Evolutionary conservation across 805 yeast species (phyloP), one percentile per base, ranked within the genome.

Genomic region (Cyberlindnera subsufficiens): DNA sequence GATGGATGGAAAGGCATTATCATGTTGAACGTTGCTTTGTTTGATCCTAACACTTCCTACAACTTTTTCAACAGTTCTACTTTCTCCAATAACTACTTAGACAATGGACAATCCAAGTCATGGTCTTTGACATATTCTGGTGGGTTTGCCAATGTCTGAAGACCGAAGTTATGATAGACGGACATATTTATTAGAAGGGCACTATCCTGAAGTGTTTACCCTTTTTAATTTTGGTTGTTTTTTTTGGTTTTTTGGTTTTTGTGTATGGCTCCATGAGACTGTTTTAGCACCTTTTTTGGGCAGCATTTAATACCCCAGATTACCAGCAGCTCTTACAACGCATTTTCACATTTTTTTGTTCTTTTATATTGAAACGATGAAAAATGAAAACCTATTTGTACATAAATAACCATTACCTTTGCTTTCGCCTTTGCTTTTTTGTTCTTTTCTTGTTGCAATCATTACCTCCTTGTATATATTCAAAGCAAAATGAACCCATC

Each of bases 121-220:
- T 89, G 96, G 95, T 81, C 90, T 11, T 67, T 89, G 49, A 80
- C 95, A 0, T 86, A 76, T 51, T 71, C 86, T 37, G 96, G 82
- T 31, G 62, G 59, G 2, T 57, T 57, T 41, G 50, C 56, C 11
- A 44, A 42, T 32, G 44, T 39, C 32, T 49, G 35, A 43, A 16
- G 14, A 7, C 14, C 11, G 19, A 32, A 20, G 3, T 9, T 8
- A 17, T n/a, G 6, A 34, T 18, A 22, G 4, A 22, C 10, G 6
- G 6, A 22, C 11, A 4, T 22, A 22, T 22, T 10, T 9, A 22
- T 22, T 6, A 4, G 27, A 9, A 22, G 10, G 27, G 6, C 11
- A 22, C 11, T 22, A 22, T 22, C 27, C 8, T 22, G 27, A 22
- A 22, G 13, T 22, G 13, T 22, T 22, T 22, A 9, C 10, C 10